Conservation (phyloP, 2,329 filamentous ascomycete species). For the Xylaria sp. region DNA sequence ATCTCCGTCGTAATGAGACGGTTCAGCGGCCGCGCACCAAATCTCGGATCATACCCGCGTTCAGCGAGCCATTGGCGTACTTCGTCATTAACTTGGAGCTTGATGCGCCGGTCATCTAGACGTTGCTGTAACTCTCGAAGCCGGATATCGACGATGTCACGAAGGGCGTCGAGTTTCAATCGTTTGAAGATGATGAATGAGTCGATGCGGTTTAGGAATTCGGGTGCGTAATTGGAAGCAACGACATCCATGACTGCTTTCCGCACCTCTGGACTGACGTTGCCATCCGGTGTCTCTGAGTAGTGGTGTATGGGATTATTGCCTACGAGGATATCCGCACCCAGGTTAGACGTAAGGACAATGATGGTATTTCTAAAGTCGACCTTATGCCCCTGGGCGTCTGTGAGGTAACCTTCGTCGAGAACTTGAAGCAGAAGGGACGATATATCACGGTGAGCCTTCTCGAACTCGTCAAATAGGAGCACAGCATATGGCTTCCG, state of each 20-base stretch:
- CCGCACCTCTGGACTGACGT: conserved; percentile 79
- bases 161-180: conserved; percentile 78
- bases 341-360: conserved; percentile 94
- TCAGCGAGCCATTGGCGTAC: conserved; percentile 90
- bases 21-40: conserved; percentile 91
- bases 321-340: conserved; percentile 88
- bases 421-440: conserved; percentile 92
- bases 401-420: conserved; percentile 95
- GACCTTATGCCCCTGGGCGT: conserved; percentile 94
- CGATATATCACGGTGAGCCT: conserved; percentile 95
- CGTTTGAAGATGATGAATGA: conserved; percentile 97
- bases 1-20: conserved; percentile 91
- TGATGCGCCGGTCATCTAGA: conserved; percentile 87
- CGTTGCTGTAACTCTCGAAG: conserved; percentile 84
- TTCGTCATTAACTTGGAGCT: conserved; percentile 73
- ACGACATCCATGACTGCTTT: conserved; percentile 91
- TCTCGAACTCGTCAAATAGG: conserved; percentile 97
- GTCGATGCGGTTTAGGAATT: conserved; percentile 96
- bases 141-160: conserved; percentile 94
- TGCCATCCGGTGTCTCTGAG: conserved; percentile 70
- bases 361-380: conserved; percentile 98
- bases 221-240: conserved; percentile 78
- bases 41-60: conserved; percentile 89
- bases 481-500: conserved; percentile 96
- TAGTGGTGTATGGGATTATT: conserved; percentile 73